These are phyloP conservation scores for Paraconiothyrium brasiliense DNA, from an alignment of 2,329 filamentous ascomycete species.

Conservation along the genomic window DNA sequence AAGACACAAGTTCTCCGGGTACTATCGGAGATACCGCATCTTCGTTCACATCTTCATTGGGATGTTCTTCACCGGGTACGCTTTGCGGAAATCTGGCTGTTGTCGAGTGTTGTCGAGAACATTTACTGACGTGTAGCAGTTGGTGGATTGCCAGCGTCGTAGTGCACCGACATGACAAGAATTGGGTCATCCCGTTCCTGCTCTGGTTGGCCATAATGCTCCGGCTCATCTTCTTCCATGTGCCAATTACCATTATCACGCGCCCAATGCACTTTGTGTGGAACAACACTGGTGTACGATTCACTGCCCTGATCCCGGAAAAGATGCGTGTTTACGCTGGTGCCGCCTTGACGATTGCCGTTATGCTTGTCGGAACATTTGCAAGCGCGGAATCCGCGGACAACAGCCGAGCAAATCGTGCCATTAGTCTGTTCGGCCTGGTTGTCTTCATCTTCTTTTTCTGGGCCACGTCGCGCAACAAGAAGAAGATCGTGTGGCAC, in stretches of 20 bases:
- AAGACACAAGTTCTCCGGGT: slow-evolving; percentile 43
- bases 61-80: slow-evolving; percentile 63
- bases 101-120: neutral
- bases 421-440: slow-evolving; percentile 82
- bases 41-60: slow-evolving; percentile 54
- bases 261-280: slow-evolving; percentile 73
- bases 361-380: slow-evolving; percentile 82
- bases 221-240: slow-evolving; percentile 77
- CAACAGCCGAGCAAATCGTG: slow-evolving; percentile 83
- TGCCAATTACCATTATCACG: slow-evolving; percentile 73
- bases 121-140: slow-evolving; percentile 44
- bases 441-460: slow-evolving; percentile 73
- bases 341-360: slow-evolving; percentile 70
- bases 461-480: slow-evolving; percentile 75
- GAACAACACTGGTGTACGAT: slow-evolving; percentile 68
- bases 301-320: slow-evolving; percentile 71
- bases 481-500: slow-evolving; percentile 62
- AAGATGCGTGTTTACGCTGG: slow-evolving; percentile 71
- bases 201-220: slow-evolving; percentile 79
- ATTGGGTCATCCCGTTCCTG: slow-evolving; percentile 87
- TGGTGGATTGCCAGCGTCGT: slow-evolving; percentile 83
- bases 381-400: slow-evolving; percentile 74
- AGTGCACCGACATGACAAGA: slow-evolving; percentile 75
- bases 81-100: slow-evolving; percentile 4
- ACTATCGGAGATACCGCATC: slow-evolving; percentile 53